Evolutionary conservation across 2,329 filamentous ascomycete genomes (phyloP).

Genomic region (Cryphonectria nitschkei): DNA sequence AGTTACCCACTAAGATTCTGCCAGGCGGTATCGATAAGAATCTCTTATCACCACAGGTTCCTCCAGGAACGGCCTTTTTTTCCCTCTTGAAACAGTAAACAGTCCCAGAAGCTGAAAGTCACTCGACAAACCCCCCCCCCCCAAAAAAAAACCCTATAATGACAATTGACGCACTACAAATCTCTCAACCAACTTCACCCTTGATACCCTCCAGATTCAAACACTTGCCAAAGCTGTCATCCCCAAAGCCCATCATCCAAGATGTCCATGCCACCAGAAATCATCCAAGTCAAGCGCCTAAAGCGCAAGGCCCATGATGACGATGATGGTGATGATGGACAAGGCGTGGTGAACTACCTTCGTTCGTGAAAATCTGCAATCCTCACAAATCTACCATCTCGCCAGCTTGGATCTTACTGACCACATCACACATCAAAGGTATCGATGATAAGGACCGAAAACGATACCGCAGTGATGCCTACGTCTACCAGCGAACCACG

Average conservation of each 20-base stretch:
- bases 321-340: conserved; percentile 42
- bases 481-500: conserved; percentile 60
- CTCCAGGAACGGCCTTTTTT: conserved; percentile 1
- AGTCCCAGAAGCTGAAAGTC: not conserved
- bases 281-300: conserved; percentile 59
- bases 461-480: conserved; percentile 55
- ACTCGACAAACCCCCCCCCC: not conserved
- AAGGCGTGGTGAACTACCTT: conserved; percentile 58
- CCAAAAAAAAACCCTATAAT: not conserved
- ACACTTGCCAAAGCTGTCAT: not conserved
- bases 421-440: conserved; percentile 40
- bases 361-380: conserved; percentile 44
- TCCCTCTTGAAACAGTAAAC: not conserved
- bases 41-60: not conserved
- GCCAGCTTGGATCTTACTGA: conserved; percentile 10
- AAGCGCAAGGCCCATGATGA: conserved; percentile 59
- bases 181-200: not conserved
- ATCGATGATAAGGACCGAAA: conserved; percentile 55
- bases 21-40: conserved; percentile 12
- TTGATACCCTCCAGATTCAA: not conserved
- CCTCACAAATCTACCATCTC: conserved; percentile 14
- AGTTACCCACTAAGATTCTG: conserved; percentile 2
- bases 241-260: conserved; percentile 7
- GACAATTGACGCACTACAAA: not conserved
- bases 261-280: conserved; percentile 62